Evolutionary conservation across 2,329 filamentous ascomycete genomes (phyloP), one percentile per base, ranked within the genome.

Genomic region (Ophiostoma pallidulum): DNA sequence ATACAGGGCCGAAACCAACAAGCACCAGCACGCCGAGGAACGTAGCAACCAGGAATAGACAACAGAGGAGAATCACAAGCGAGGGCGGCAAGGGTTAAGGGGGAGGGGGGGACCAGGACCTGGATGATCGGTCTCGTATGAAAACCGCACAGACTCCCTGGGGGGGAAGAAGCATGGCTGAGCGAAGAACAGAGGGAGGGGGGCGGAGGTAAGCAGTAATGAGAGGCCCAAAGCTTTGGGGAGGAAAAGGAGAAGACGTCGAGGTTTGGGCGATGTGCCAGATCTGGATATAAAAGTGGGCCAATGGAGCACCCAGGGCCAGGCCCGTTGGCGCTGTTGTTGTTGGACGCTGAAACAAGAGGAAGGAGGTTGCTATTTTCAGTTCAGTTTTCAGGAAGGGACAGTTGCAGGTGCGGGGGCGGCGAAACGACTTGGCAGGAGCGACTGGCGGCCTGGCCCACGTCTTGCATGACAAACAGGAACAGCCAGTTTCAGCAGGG

Each of bases 301-400:
- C 24, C 24, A 28, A 10, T 10, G 32, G 9, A n/a, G n/a, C 13
- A 24, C n/a, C 28, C 37, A n/a, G 24, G 22, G 18, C 6, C 4
- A 22, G 16, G 33, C 42, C 31, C 22, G 37, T 45, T 45, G 42
- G 42, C 22, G 24, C 24, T 5, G 10, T 6, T 28, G 29, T 8
- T 37, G 43, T 24, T 4, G 35, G 12, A 31, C 16, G 26, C 29
- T 49, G 47, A 49, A 49, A 49, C 47, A 33, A 39, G 4, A 28
- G n/a, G 41, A 38, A 38, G 46, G 46, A 48, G 46, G 35, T 8
- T 42, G 26, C 29, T 14, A 28, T 28, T 28, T 24, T 12, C n/a
- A n/a, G n/a, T n/a, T n/a, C n/a, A n/a, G n/a, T n/a, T n/a, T n/a
- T n/a, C n/a, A n/a, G n/a, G n/a, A n/a, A n/a, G n/a, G n/a, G n/a